Evolutionary conservation across 1,139 yeast genomes (phyloP).

Genomic region (Candida anutae): DNA sequence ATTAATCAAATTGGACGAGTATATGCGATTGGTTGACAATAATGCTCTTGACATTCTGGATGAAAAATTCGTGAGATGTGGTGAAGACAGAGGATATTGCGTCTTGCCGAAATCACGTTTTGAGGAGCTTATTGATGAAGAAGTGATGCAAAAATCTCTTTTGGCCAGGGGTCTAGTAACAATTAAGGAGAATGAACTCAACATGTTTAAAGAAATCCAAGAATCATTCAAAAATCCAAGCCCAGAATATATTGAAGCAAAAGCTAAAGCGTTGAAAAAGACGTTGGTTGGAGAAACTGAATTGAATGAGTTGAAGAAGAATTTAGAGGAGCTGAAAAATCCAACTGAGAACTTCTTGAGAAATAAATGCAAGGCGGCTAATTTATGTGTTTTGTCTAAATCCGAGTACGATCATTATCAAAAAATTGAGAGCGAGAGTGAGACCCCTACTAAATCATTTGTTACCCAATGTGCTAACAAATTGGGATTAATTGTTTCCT

Average conservation of each 20-base stretch:
- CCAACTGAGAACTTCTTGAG: constrained; percentile 25
- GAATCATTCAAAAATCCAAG: constrained; percentile 11
- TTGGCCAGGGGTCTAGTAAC: constrained; percentile 27
- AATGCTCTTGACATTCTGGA: constrained; percentile 16
- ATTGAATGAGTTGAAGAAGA: constrained; percentile 12
- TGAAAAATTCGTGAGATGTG: constrained; percentile 16
- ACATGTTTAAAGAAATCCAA: constrained; percentile 9
- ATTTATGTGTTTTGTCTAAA: constrained; percentile 18
- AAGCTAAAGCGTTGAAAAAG: constrained; percentile 11
- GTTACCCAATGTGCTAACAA: constrained; percentile 18
- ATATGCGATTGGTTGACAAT: constrained; percentile 23
- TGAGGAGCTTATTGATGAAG: constrained; percentile 21
- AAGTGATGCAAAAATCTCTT: constrained; percentile 26
- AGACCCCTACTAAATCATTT: constrained; percentile 19
- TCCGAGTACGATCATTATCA: constrained; percentile 17
- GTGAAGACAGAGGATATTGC: constrained; percentile 21
- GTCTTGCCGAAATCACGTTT: constrained; percentile 21
- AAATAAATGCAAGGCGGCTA: constrained; percentile 17
- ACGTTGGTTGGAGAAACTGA: constrained; percentile 14
- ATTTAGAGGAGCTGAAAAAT: constrained; percentile 6
- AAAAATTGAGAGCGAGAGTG: constrained; percentile 19
- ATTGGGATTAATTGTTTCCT: constrained; percentile 24
- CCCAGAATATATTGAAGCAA: constrained; percentile 11
- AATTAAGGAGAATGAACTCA: constrained; percentile 18
- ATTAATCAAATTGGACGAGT: constrained; percentile 42